These are phyloP conservation scores for Cetradonia linearis DNA, from an alignment of 495 filamentous ascomycete genomes.

Conservation along the genomic window DNA sequence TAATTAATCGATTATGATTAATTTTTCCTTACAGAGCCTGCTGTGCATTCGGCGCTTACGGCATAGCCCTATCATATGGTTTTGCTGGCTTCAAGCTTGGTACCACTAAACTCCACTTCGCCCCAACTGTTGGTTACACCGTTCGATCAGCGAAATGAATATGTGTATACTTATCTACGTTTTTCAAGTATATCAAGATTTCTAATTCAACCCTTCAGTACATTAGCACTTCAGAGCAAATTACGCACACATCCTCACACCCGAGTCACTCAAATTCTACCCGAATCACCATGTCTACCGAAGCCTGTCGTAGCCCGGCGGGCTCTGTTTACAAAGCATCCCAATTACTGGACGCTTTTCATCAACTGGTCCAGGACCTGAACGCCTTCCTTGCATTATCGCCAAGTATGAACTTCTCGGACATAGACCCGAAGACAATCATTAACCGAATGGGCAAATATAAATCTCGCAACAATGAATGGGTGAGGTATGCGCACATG, in stretches of 20 bases:
- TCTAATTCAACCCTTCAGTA: neutral
- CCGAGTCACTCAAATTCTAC: neutral
- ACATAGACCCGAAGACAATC: slow-evolving; percentile 62
- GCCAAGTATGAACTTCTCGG: slow-evolving; percentile 68
- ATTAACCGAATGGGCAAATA: slow-evolving; percentile 62
- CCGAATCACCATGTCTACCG: neutral
- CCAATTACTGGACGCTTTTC: slow-evolving; percentile 41
- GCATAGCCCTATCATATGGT: too few species aligned
- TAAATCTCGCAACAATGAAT: slow-evolving; percentile 53
- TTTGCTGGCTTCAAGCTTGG: neutral
- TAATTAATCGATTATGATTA: neutral
- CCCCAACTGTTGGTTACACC: neutral
- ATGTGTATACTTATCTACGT: neutral
- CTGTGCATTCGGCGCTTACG: neutral
- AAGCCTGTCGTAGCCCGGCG: neutral
- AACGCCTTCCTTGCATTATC: slow-evolving; percentile 61
- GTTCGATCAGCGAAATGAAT: neutral
- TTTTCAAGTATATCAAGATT: neutral
- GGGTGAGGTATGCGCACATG: slow-evolving; percentile 58
- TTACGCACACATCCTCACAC: neutral
- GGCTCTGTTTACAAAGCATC: neutral
- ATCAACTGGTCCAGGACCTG: slow-evolving; percentile 63
- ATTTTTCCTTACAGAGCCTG: too few species aligned
- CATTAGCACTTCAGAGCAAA: neutral
- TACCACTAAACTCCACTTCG: neutral